Evolutionary conservation across 768 basidiomycete species (phyloP).

Genomic region (Pleurotus sapidus): DNA sequence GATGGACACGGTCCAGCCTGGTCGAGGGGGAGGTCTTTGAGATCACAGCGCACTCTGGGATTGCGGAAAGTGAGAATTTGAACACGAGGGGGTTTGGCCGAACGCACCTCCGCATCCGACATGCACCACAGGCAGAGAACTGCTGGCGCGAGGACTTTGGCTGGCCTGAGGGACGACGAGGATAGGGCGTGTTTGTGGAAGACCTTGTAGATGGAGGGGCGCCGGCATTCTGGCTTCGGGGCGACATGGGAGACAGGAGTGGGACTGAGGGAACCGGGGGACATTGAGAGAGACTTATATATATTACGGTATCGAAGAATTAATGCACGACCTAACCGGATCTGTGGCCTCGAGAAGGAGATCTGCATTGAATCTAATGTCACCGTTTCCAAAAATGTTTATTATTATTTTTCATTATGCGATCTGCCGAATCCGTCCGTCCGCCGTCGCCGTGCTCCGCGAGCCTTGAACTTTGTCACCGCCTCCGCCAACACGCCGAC

Average conservation of each 20-base stretch:
- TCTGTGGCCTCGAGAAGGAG: constrained; percentile 1
- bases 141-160: constrained; percentile 80
- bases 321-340: constrained; percentile 12
- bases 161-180: constrained; percentile 52
- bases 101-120: constrained; percentile 78
- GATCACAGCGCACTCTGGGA: constrained; percentile 86
- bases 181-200: constrained; percentile 29
- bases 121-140: constrained; percentile 93
- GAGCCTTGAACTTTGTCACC: constrained; percentile 10
- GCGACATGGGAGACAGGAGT: constrained; percentile 50
- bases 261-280: constrained; percentile 22
- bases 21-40: constrained; percentile 73
- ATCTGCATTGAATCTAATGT: constrained; percentile 4
- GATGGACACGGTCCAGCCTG: constrained; percentile 44
- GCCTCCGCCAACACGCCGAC: constrained; percentile 3
- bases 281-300: constrained; percentile 26
- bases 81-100: constrained; percentile 10
- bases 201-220: constrained; percentile 26
- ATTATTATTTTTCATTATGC: constrained; percentile 5
- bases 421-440: background rate
- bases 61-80: too few species aligned
- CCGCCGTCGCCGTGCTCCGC: constrained; percentile 7
- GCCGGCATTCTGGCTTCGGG: constrained; percentile 40
- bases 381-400: background rate
- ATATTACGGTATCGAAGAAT: constrained; percentile 28